Percentiles rank a stretch among this genome's conserved stretches.
Evolutionary conservation across 225 moss, liverwort and hornwort genomes (phyloP).

Genomic region (Neckera pumila): DNA sequence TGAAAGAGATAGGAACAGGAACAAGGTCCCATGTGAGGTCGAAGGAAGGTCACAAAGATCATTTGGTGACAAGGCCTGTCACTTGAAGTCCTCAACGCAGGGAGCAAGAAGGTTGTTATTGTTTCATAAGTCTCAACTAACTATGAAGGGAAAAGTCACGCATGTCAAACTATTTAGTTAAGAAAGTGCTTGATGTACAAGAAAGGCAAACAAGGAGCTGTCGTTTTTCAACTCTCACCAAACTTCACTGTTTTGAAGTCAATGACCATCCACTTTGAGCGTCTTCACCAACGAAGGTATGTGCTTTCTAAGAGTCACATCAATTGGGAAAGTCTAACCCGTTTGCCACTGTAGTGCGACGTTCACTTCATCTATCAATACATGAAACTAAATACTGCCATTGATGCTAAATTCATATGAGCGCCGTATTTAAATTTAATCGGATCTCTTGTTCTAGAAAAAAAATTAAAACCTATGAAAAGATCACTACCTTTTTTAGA

Average conservation of each 20-base stretch:
- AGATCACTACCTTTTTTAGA: too few species aligned
- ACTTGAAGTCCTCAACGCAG: accelerated
- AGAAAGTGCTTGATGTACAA: too few species aligned
- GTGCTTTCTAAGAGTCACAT: neutral
- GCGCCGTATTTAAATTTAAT: too few species aligned
- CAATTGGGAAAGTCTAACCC: neutral
- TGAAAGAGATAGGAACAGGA: too few species aligned
- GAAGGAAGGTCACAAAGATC: neutral
- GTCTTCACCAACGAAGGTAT: accelerated
- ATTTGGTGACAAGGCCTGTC: too few species aligned
- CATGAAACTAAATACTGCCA: neutral
- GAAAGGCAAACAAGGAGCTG: accelerated
- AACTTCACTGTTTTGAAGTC: neutral
- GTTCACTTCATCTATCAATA: neutral
- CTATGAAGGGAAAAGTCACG: neutral
- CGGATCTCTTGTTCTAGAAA: accelerated
- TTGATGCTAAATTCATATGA: neutral
- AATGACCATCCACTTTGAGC: neutral
- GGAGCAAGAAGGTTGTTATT: neutral
- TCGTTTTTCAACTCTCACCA: neutral
- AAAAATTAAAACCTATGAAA: neutral
- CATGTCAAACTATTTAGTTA: too few species aligned
- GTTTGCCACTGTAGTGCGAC: neutral
- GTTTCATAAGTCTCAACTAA: neutral
- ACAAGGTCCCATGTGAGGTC: neutral